These are phyloP conservation scores for Dryas octopetala DNA, from an alignment of 306 rosid species.

Conservation along the genomic window DNA sequence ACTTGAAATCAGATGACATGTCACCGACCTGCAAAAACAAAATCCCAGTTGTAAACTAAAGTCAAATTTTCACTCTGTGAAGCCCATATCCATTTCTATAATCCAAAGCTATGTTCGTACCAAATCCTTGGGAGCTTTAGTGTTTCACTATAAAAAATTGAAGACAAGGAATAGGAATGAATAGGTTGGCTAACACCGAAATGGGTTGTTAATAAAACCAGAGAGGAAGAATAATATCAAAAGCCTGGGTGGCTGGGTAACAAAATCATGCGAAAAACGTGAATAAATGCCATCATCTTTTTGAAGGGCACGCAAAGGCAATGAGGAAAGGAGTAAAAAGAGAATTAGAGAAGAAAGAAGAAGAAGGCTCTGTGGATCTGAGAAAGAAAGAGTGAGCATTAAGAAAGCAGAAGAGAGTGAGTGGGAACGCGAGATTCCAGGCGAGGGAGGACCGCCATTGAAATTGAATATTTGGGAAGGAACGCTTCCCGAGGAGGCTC, in stretches of 20 bases:
- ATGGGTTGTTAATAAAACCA: not conserved
- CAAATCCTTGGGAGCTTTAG: not conserved
- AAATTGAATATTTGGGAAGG: slow-evolving; percentile 44
- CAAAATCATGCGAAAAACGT: slow-evolving; percentile 26
- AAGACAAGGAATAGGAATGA: not conserved
- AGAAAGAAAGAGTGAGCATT: slow-evolving; percentile 9
- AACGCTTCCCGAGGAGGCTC: slow-evolving; percentile 34
- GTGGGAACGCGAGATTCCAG: slow-evolving; percentile 41
- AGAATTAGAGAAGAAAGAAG: not conserved
- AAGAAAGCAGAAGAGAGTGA: slow-evolving; percentile 18
- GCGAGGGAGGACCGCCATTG: slow-evolving; percentile 26
- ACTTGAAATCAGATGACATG: slow-evolving; percentile 60
- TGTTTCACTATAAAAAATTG: not conserved
- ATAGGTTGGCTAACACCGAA: not conserved
- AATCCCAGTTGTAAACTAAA: not conserved
- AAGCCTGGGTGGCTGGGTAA: slow-evolving; percentile 9
- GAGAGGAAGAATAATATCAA: not conserved
- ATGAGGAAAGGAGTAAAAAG: not conserved
- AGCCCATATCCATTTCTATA: not conserved
- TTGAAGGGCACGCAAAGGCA: slow-evolving; percentile 63
- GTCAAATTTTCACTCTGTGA: not conserved
- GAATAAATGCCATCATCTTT: slow-evolving; percentile 28
- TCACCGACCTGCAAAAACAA: slow-evolving; percentile 25
- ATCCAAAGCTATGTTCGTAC: not conserved
- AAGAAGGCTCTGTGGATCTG: slow-evolving; percentile 28